phyloP scores from a whole-genome alignment of 75 land plant genomes.

The Pinus albicaulis region DNA sequence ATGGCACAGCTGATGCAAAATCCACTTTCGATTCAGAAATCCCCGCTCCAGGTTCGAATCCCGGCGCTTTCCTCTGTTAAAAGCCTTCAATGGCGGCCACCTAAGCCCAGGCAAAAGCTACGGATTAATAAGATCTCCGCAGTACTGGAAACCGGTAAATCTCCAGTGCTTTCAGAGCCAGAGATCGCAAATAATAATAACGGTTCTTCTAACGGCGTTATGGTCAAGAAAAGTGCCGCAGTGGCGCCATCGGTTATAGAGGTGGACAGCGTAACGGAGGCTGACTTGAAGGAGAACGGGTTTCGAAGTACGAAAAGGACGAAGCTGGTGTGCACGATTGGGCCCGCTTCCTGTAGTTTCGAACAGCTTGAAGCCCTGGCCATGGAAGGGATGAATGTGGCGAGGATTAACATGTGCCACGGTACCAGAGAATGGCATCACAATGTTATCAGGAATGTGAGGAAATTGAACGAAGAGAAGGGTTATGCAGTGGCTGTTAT shows the following conservation, averaged over 20 bases:
- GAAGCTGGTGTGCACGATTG: conserved; percentile 74
- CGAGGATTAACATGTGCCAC: conserved; percentile 74
- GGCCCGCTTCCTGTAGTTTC: conserved; percentile 51
- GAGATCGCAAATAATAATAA: not conserved
- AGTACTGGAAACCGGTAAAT: not conserved
- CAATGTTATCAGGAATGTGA: conserved; percentile 44
- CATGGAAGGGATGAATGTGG: conserved; percentile 74
- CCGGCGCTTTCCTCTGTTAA: not conserved
- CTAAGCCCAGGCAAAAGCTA: not conserved
- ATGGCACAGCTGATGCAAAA: conserved; percentile 15
- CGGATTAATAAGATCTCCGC: not conserved
- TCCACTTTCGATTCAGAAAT: not conserved
- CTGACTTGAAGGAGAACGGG: conserved; percentile 54
- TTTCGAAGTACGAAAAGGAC: conserved; percentile 54
- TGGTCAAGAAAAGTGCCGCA: too few relatives aligned
- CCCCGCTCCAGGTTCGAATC: too few relatives aligned
- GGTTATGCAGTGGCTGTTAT: conserved; percentile 45
- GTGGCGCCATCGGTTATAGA: conserved; percentile 11
- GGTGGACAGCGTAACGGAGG: conserved; percentile 38
- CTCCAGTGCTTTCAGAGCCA: conserved; percentile 7
- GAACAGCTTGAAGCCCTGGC: conserved; percentile 63
- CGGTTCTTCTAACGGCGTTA: not conserved
- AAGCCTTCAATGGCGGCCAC: not conserved
- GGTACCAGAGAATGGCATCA: conserved; percentile 66
- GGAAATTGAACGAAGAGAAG: conserved; percentile 38